A percentile compares a stretch with the other conserved stretches of the same genome.
Conservation (phyloP, 2,329 filamentous ascomycete genomes). For the Colletotrichum sp. region DNA sequence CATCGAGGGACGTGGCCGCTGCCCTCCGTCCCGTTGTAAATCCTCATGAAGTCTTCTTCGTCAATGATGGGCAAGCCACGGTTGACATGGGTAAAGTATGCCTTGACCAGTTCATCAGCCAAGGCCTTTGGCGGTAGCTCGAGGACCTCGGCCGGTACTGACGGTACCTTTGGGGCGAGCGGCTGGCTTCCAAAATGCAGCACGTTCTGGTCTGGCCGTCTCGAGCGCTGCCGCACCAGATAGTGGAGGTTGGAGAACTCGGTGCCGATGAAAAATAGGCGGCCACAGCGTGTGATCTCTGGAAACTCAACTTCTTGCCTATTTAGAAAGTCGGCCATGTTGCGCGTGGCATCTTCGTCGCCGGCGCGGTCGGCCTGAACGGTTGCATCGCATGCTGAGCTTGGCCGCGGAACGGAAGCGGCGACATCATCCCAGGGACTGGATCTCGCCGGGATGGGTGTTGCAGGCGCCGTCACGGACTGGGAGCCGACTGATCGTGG, state of each 20-base stretch:
- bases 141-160: slow-evolving; percentile 50
- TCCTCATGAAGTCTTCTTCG: slow-evolving; percentile 54
- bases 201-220: slow-evolving; percentile 26
- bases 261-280: slow-evolving; percentile 59
- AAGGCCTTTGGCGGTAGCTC: slow-evolving; percentile 51
- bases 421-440: not conserved
- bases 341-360: slow-evolving; percentile 45
- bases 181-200: slow-evolving; percentile 39
- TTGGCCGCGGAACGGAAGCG: not conserved
- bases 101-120: slow-evolving; percentile 53
- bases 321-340: slow-evolving; percentile 55
- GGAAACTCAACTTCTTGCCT: slow-evolving; percentile 47
- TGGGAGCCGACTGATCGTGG: slow-evolving; percentile 38
- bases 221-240: slow-evolving; percentile 50
- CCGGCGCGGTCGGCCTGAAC: slow-evolving; percentile 26
- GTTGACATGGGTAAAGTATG: slow-evolving; percentile 57
- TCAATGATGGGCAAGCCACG: slow-evolving; percentile 57
- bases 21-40: slow-evolving; percentile 50
- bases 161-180: slow-evolving; percentile 43
- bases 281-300: slow-evolving; percentile 51
- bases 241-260: slow-evolving; percentile 62
- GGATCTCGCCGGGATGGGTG: slow-evolving; percentile 17
- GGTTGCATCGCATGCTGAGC: not conserved
- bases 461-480: slow-evolving; percentile 27
- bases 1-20: not conserved